Base-by-base conservation (phyloP, 331 rosid species). In the Acacia pycnantha region DNA sequence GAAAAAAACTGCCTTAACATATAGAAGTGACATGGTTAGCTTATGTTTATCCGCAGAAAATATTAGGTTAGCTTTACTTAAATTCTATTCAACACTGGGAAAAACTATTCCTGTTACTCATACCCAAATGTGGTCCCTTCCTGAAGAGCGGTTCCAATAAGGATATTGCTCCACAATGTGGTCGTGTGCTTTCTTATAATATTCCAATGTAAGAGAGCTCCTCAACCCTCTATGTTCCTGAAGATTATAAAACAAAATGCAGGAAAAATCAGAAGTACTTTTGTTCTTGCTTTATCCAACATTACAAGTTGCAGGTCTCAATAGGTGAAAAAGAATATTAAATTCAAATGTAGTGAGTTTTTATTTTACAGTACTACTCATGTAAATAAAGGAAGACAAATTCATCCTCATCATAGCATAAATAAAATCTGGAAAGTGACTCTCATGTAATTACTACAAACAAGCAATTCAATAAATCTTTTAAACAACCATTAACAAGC, bases 61-160 rank as follows among this genome's bases (percentile, higher is more conserved):
- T 22, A 70, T 27, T 75, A 50, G 59, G n/a, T 56, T 26, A 77
- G 70, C 37, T 50, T 80, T 76, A 46, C 51, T 79, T 73, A 18
- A 69, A 70, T 58, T 67, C 46, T 44, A 35, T 71, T 64, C 64
- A 62, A 70, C 68, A 5, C 31, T 21, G n/a, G 47, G 76, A 58
- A 78, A 81, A 84, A 73, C 33, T 26, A 41, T 66, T 77, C 51
- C 31, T 74, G 54, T 75, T 78, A 46, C 59, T 73, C 93, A 33
- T 92, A 95, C 99, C 99, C 99, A 95, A 71, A 92, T 85, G 86
- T 95, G 99, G 86, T 95, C 99, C 85, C 89, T 92, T 88, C 99
- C 99, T 46, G 94, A 90, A 61, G 97, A 88, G 79, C 79, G 96
- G 84, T 92, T 93, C 99, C 99, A 95, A 78, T 84, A 95, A 29